Base-by-base conservation (phyloP, 2,329 filamentous ascomycete species). In the Diaporthe humulicola region DNA sequence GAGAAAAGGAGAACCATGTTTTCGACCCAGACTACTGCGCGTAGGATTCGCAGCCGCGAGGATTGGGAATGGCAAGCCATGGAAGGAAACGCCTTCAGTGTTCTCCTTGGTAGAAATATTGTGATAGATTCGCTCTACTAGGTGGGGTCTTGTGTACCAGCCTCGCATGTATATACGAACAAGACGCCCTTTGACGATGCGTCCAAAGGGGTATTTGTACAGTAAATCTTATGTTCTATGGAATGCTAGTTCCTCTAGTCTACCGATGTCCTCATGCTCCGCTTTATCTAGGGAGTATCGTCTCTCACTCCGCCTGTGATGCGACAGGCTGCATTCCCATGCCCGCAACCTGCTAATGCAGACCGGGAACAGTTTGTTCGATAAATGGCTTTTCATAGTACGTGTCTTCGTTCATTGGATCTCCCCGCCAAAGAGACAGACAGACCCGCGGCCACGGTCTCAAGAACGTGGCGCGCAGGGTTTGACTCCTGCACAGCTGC, bases 211-310 rank as follows among this genome's bases (percentile, higher is more conserved):
- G n/a, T 17, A 7, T 48, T 58, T 64, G 33, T 72, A 57, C 57
- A 64, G 48, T 64, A 30, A 72, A 45, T 72, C 70, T 64, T 54
- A 52, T 61, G 45, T 30, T 72, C 70, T 72, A 72, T 72, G 25
- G 70, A 42, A 50, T 52, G 57, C 45, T 28, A 54, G 40, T 72
- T 72, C 57, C 28, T 72, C 70, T 72, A 72, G 70, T 72, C 70
- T 72, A 72, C 57, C 40, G 45, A 36, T 72, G 57, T 64, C 58
- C 45, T 64, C 58, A 52, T 60, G 56, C 70, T 72, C 42, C 58
- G 57, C 56, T 50, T 56, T 38, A 48, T 72, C 57, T 61, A 72
- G 70, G 57, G 70, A 61, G 57, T 30, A 42, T 54, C 57, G 56
- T 71, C 70, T 48, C 22, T 42, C 36, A 33, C 30, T 33, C 28